These are phyloP conservation scores for Retiboletus fuscus DNA, from an alignment of 1,284 basidiomycete species.

Conservation along the genomic window DNA sequence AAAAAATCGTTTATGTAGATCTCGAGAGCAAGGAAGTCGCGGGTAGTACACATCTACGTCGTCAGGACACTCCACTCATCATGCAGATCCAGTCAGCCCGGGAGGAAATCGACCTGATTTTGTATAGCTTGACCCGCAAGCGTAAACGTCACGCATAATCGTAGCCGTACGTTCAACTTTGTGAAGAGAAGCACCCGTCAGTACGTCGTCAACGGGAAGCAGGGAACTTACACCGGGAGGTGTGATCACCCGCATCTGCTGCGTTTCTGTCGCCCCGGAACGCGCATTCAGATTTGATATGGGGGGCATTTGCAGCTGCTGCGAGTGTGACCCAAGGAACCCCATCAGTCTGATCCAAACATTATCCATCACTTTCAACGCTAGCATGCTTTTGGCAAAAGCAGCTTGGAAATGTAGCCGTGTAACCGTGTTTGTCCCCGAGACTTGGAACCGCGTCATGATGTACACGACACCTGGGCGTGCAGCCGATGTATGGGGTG, in stretches of 20 bases:
- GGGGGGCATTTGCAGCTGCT: slow-evolving; percentile 97
- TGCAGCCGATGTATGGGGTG: slow-evolving; percentile 82
- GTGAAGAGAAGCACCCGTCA: slow-evolving; percentile 18
- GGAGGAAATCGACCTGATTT: slow-evolving; percentile 97
- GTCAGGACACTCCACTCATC: slow-evolving; percentile 13
- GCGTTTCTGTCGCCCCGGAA: slow-evolving; percentile 89
- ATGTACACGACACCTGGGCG: slow-evolving; percentile 92
- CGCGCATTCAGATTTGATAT: slow-evolving; percentile 89
- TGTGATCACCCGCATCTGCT: slow-evolving; percentile 87
- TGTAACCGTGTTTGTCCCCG: slow-evolving; percentile 63
- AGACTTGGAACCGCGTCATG: slow-evolving; percentile 86
- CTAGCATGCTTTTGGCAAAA: slow-evolving; percentile 88
- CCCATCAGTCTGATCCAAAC: not conserved
- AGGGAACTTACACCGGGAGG: slow-evolving; percentile 82
- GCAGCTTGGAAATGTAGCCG: slow-evolving; percentile 96
- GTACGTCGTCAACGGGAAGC: not conserved
- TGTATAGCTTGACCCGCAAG: slow-evolving; percentile 78
- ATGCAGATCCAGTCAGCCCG: slow-evolving; percentile 69
- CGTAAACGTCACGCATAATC: slow-evolving; percentile 86
- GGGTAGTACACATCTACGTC: slow-evolving; percentile 27
- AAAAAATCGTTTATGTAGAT: slow-evolving; percentile 35
- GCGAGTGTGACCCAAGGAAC: slow-evolving; percentile 71
- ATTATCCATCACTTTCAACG: not conserved
- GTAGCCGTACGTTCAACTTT: slow-evolving; percentile 85
- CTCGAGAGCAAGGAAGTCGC: slow-evolving; percentile 25